Conservation (phyloP, 1,284 basidiomycete genomes). For the Lignosus rhinocerotis region DNA sequence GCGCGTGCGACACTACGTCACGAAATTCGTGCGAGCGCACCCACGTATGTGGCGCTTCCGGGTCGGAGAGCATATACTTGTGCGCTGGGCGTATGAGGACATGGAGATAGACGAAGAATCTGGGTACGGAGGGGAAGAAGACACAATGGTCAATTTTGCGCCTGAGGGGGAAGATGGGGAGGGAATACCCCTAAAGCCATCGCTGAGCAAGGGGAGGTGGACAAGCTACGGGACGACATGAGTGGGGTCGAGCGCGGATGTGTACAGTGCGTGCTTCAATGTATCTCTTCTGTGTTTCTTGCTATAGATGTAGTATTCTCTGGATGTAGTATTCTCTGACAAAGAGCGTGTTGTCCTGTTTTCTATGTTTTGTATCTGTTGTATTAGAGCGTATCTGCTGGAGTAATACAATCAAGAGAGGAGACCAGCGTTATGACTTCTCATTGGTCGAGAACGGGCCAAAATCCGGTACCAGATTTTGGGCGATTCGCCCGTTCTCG, state of each 20-base stretch:
- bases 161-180: slow-evolving; percentile 29
- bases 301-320: background rate
- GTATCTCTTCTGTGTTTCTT: background rate
- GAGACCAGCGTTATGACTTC: no score
- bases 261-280: background rate
- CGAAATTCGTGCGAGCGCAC: slow-evolving; percentile 28
- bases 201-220: slow-evolving; percentile 25
- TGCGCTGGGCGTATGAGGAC: slow-evolving; percentile 40
- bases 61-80: slow-evolving; percentile 35
- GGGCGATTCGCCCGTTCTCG: no score
- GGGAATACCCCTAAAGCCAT: slow-evolving; percentile 38
- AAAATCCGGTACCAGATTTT: no score
- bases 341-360: background rate
- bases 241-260: background rate
- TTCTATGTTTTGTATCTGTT: background rate
- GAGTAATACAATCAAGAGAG: no score
- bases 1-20: slow-evolving; percentile 25
- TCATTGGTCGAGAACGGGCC: no score
- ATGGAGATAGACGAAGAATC: slow-evolving; percentile 30
- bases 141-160: slow-evolving; percentile 36
- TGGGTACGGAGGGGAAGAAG: slow-evolving; percentile 34
- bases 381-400: no score
- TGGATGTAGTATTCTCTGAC: background rate
- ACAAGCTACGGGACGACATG: slow-evolving; percentile 28
- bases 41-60: slow-evolving; percentile 32